Conservation (phyloP, 805 yeast genomes). For the Candida insectorum region DNA sequence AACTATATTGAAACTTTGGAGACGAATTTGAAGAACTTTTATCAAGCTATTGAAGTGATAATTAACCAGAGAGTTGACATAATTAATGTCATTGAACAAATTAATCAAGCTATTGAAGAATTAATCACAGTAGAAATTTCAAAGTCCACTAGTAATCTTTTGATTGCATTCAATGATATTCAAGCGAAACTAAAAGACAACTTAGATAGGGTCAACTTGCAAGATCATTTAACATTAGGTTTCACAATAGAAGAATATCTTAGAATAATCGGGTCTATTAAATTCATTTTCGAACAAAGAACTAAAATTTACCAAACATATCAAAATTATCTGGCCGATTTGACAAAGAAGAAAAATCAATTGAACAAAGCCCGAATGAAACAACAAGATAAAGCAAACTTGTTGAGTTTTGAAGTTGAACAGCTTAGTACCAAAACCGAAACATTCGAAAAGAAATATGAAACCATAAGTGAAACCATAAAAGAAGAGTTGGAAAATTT, state of each 20-base stretch:
- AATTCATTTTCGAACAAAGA: slow-evolving; percentile 72
- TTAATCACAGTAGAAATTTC: slow-evolving; percentile 76
- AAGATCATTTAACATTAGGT: slow-evolving; percentile 83
- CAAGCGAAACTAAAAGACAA: slow-evolving; percentile 70
- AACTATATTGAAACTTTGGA: slow-evolving; percentile 70
- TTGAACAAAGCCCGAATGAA: slow-evolving; percentile 45
- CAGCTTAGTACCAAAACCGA: slow-evolving; percentile 51
- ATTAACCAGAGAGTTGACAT: slow-evolving; percentile 75
- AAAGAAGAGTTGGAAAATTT: slow-evolving; percentile 65
- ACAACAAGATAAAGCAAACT: slow-evolving; percentile 60
- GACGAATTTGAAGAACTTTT: slow-evolving; percentile 62
- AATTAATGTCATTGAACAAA: slow-evolving; percentile 68
- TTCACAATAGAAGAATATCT: slow-evolving; percentile 85
- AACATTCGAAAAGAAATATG: slow-evolving; percentile 56
- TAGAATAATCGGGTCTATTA: slow-evolving; percentile 71
- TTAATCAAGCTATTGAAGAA: slow-evolving; percentile 46
- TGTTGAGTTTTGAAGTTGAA: slow-evolving; percentile 57
- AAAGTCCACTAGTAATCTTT: slow-evolving; percentile 57
- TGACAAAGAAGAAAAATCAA: slow-evolving; percentile 44
- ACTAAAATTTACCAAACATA: slow-evolving; percentile 46
- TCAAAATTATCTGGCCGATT: slow-evolving; percentile 43
- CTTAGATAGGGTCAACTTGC: slow-evolving; percentile 73
- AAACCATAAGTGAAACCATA: slow-evolving; percentile 61
- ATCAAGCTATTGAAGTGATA: slow-evolving; percentile 69
- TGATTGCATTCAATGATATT: slow-evolving; percentile 67